Evolutionary conservation across 2,329 filamentous ascomycete species (phyloP), one percentile per base, ranked within the genome.

Genomic region (Cryphonectria nitschkei): DNA sequence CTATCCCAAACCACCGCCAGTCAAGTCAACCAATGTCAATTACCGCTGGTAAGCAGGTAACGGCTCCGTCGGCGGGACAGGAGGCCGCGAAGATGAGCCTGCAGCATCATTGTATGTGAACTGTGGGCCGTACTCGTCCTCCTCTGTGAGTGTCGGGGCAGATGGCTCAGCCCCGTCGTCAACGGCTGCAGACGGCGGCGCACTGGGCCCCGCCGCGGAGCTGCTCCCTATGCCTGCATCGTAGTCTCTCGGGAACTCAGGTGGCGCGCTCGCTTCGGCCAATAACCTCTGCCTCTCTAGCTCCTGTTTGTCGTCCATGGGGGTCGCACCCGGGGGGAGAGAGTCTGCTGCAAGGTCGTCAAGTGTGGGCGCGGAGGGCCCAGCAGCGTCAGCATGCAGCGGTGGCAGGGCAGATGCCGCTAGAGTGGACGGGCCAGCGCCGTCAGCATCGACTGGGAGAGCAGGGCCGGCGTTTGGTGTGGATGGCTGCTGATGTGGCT

Each of bases 251-350:
- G 86, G 86, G 61, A 89, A 86, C 14, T 86, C 84, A 3, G 86
- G 86, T 5, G 91, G 91, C 11, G 88, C 87, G 78, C 90, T 92
- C 9, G 88, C 88, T 76, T 92, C 86, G 67, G 85, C 82, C 72
- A 92, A 82, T n/a, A 93, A 79, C 52, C 90, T 84, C 69, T 83
- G 86, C 29, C 90, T 85, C 78, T 95, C 92, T 8, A 94, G 82
- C 78, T 97, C 93, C 75, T 91, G 89, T 79, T 97, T 96, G 79
- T 97, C 95, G 69, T 96, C 93, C 19, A 81, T 83, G 3, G 81
- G 73, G 32, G 78, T 73, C 73, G 79, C 75, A 29, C 65, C 62
- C 8, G 56, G 58, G 32, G 54, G 34, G 6, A 75, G 74, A 11
- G 74, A 52, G 13, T 69, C 74, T 32, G 70, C 76, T 62, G 77